Base-by-base conservation (phyloP, 305 asterid species). In the Lippia alba region DNA sequence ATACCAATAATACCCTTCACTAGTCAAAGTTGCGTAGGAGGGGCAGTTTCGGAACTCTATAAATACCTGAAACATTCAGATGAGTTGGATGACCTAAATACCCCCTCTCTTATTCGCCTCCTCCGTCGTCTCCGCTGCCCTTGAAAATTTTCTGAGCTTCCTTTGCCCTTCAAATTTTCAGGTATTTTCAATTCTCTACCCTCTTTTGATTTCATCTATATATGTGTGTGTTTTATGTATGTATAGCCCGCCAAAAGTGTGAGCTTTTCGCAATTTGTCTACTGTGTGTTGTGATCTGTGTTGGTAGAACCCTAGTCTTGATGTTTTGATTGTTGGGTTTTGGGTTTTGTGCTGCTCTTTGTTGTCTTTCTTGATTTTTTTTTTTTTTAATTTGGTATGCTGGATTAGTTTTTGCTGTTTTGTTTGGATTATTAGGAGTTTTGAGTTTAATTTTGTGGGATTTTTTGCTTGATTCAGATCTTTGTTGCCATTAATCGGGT, bases 151-250 rank as follows among this genome's bases (percentile, higher is more conserved):
- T 68, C 81, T 33, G 64, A 44, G 76, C 41, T 74, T 46, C 84
- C 82, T 67, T 77, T 86, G 78, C 89, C 89, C 89, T 82, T 71
- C 75, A 14, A 15, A 57, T 75, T 70, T 70, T 41, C 83, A 73
- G 84, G 86, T 84, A 84, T 70, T 82, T 86, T 77, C 88, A 51
- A 56, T 67, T 80, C 72, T 77, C 81, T 54, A 84, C 82, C 66
- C 48, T 44, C 24, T 33, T 48, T 57, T 40, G 30, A 24, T 24
- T 24, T 30, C 34, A 61, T 36, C 46, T 63, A 64, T 60, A 8
- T 45, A 18, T 71, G 9, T 4, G 0, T 36, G 6, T 8, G 9
- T n/a, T n/a, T n/a, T n/a, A n/a, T n/a, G n/a, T n/a, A n/a, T 16
- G 6, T 34, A 3, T 60, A 59, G 66, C 79, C 78, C 81, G 79